These are phyloP conservation scores for Fusarium luffae DNA, from an alignment of 2,329 filamentous ascomycete genomes.

Conservation along the genomic window DNA sequence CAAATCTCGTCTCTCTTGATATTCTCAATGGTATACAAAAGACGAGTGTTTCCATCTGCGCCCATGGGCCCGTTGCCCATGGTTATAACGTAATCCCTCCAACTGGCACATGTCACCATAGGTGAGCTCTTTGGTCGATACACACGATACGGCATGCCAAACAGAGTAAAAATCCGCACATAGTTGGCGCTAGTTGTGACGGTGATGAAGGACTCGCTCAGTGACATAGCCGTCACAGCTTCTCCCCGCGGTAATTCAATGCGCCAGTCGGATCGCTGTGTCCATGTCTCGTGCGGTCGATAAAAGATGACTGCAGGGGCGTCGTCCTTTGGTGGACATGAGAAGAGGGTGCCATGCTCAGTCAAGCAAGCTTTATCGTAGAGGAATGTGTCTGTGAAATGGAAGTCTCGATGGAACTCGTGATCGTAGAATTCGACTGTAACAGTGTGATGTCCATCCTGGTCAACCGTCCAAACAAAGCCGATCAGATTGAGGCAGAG, in stretches of 20 bases:
- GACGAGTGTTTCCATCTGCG: conserved; percentile 78
- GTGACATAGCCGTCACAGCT: conserved; percentile 84
- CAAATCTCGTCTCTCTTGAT: conserved; percentile 93
- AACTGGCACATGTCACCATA: conserved; percentile 92
- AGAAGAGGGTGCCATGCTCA: conserved; percentile 86
- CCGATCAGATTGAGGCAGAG: conserved; percentile 93
- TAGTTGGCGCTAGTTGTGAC: conserved; percentile 89
- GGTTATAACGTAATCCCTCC: conserved; percentile 95
- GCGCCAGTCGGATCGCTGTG: conserved; percentile 87
- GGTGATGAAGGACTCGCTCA: conserved; percentile 91
- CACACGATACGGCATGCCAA: conserved; percentile 87
- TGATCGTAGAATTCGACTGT: conserved; percentile 98
- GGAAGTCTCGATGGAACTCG: conserved; percentile 90
- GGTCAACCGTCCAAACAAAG: conserved; percentile 96
- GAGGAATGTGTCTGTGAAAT: conserved; percentile 95
- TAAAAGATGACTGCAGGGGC: conserved; percentile 88
- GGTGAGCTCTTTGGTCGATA: conserved; percentile 92
- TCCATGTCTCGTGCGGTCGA: conserved; percentile 97
- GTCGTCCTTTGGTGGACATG: conserved; percentile 76
- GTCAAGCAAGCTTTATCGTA: conserved; percentile 97
- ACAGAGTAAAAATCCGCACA: conserved; percentile 91
- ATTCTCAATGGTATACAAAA: conserved; percentile 94
- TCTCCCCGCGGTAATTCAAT: conserved; percentile 90
- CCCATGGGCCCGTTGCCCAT: conserved; percentile 91
- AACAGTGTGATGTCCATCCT: conserved; percentile 92